These are phyloP conservation scores for Aspergillus pseudoviridinutans DNA, from an alignment of 2,329 filamentous ascomycete species.

Conservation along the genomic window DNA sequence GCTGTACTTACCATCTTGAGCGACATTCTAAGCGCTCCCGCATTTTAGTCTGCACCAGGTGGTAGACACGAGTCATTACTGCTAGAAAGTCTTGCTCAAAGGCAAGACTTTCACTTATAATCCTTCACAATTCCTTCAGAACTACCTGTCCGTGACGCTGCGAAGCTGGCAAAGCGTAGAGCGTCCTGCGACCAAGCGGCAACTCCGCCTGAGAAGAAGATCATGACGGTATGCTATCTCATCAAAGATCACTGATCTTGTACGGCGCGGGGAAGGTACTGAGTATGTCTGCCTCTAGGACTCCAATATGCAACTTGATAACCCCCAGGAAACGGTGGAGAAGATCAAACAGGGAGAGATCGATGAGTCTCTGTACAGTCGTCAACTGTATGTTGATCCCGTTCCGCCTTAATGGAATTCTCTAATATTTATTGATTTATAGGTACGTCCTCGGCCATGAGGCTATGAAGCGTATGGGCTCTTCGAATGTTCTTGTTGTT, in stretches of 20 bases:
- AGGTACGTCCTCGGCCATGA: constrained; percentile 69
- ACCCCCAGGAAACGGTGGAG: constrained; percentile 54
- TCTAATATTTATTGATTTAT: constrained; percentile 2
- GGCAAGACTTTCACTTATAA: constrained; percentile 38
- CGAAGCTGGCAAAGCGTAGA: constrained; percentile 52
- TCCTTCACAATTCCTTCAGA: constrained; percentile 42
- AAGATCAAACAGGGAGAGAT: constrained; percentile 63
- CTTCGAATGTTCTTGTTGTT: constrained; percentile 88
- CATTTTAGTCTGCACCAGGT: constrained; percentile 23
- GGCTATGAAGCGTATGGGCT: constrained; percentile 98
- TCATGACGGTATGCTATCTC: constrained; percentile 45
- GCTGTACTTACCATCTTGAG: not conserved
- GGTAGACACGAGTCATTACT: constrained; percentile 18
- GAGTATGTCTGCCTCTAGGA: constrained; percentile 35
- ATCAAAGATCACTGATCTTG: not conserved
- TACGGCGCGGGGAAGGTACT: not conserved
- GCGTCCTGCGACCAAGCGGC: constrained; percentile 45
- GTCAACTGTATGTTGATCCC: constrained; percentile 49
- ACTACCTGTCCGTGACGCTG: constrained; percentile 40
- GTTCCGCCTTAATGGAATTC: constrained; percentile 5
- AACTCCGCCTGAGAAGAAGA: constrained; percentile 50
- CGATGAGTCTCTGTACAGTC: constrained; percentile 64
- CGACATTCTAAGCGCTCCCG: constrained; percentile 9
- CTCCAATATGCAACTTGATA: constrained; percentile 60
- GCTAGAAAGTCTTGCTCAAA: constrained; percentile 41